A percentile compares a stretch with the other conserved stretches of the same genome.
Evolutionary conservation across 306 rosid species (phyloP).

Genomic region (Trichosanthes cucumerina): DNA sequence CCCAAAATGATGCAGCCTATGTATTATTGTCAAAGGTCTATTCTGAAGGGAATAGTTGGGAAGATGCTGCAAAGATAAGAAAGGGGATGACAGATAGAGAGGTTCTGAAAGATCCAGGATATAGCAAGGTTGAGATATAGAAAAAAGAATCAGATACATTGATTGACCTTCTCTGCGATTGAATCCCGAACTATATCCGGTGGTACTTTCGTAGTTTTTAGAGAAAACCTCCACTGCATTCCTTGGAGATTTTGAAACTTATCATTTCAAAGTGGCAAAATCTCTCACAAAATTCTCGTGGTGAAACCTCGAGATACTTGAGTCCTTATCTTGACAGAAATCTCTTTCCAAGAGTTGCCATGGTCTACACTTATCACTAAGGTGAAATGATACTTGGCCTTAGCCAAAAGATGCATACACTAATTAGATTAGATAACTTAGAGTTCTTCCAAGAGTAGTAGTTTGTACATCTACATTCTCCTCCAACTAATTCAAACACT

Average conservation of each 20-base stretch:
- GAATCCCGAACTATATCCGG: neutral
- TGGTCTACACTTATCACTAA: neutral
- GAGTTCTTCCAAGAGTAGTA: neutral
- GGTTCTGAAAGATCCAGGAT: slow-evolving; percentile 27
- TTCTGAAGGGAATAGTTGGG: slow-evolving; percentile 42
- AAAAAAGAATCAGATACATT: neutral
- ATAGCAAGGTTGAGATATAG: slow-evolving; percentile 39
- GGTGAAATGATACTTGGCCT: neutral
- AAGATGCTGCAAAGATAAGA: slow-evolving; percentile 35
- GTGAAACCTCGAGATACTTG: neutral
- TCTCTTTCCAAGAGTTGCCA: neutral
- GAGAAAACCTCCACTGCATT: neutral
- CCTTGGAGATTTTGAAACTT: neutral
- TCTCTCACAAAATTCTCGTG: neutral
- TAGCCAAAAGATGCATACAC: neutral
- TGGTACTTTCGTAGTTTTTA: neutral
- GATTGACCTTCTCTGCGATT: neutral
- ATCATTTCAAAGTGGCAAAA: neutral
- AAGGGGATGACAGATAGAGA: slow-evolving; percentile 23
- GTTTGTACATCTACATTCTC: neutral
- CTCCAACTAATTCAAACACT: neutral
- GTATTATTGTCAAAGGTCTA: slow-evolving; percentile 33
- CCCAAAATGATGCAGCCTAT: slow-evolving; percentile 28
- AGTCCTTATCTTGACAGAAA: neutral
- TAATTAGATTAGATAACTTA: neutral